phyloP scores from a whole-genome alignment of 228 moss, liverwort and hornwort species.

The Sphagnum magellanicum region DNA sequence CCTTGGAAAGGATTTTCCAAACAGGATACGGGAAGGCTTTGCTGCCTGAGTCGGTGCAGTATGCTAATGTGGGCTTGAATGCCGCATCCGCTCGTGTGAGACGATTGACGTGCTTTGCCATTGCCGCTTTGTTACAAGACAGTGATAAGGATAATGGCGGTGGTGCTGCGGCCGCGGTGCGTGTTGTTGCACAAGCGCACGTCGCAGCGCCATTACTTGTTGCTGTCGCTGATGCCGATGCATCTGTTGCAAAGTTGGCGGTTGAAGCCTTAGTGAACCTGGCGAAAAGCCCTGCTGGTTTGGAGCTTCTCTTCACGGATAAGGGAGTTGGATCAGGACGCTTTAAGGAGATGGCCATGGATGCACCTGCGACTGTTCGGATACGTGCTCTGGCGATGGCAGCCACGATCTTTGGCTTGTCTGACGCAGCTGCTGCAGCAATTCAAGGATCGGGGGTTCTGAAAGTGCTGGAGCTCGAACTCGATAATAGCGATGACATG shows the following conservation, averaged over 20 bases:
- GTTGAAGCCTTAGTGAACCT: conserved; percentile 52
- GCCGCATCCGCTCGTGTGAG: conserved; percentile 64
- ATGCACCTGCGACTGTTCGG: conserved; percentile 54
- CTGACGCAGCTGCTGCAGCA: conserved; percentile 61
- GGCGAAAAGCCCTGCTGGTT: conserved; percentile 45
- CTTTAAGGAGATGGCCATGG: conserved; percentile 45
- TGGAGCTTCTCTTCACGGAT: conserved; percentile 54
- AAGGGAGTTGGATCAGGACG: conserved; percentile 38
- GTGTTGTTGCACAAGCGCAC: conserved; percentile 28
- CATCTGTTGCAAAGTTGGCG: conserved; percentile 62
- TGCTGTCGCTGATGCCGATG: conserved; percentile 65
- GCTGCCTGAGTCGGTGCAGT: conserved; percentile 58
- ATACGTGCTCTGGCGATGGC: conserved; percentile 74
- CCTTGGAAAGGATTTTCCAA: conserved; percentile 68
- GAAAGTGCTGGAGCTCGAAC: conserved; percentile 53
- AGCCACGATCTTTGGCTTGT: conserved; percentile 57
- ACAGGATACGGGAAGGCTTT: conserved; percentile 40
- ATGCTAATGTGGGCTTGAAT: conserved; percentile 57
- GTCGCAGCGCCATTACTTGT: conserved; percentile 43
- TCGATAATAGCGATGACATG: conserved; percentile 68
- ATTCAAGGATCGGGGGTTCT: conserved; percentile 71
- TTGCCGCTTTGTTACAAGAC: conserved; percentile 38
- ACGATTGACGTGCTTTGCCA: conserved; percentile 59
- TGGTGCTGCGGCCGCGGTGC: conserved; percentile 27
- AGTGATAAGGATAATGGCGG: conserved; percentile 14